phyloP scores from a whole-genome alignment of 495 filamentous ascomycete genomes.

The Haplographium delicatum region DNA sequence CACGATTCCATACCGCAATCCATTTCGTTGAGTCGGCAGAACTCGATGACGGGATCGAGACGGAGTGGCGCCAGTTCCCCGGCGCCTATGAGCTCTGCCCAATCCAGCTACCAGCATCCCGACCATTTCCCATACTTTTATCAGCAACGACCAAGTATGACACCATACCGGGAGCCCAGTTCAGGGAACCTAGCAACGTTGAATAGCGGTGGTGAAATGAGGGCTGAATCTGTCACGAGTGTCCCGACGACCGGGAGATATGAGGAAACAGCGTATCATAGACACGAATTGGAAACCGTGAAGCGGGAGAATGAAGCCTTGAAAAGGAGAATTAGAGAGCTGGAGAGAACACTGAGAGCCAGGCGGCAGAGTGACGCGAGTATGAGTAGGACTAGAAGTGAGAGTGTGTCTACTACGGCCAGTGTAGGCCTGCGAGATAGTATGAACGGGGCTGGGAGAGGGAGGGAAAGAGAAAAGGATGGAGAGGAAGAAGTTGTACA shows the following conservation, averaged over 20 bases:
- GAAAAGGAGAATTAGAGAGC: constrained; percentile 64
- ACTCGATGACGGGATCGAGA: constrained; percentile 22
- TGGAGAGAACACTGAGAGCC: constrained; percentile 53
- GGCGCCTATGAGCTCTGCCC: constrained; percentile 12
- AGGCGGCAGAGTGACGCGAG: constrained; percentile 40
- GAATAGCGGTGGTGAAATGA: background rate
- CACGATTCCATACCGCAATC: constrained; percentile 24
- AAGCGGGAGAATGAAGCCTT: constrained; percentile 79
- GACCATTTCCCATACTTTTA: constrained; percentile 23
- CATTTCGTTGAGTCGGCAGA: constrained; percentile 28
- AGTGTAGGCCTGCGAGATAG: constrained; percentile 30
- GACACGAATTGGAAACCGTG: constrained; percentile 64
- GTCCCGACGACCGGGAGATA: constrained; percentile 54
- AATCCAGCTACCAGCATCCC: constrained; percentile 19
- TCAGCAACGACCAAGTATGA: constrained; percentile 14
- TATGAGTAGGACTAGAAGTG: constrained; percentile 30
- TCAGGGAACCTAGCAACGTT: constrained; percentile 8
- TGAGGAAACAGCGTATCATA: constrained; percentile 65
- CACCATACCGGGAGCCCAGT: constrained; percentile 19
- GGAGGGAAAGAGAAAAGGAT: constrained; percentile 21
- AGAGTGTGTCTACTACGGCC: constrained; percentile 35
- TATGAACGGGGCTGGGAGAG: constrained; percentile 23
- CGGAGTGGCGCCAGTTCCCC: constrained; percentile 18
- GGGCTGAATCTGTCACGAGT: constrained; percentile 17
- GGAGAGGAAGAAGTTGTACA: constrained; percentile 42